Evolutionary conservation across 1,139 yeast genomes (phyloP).

Genomic region (Tardiomyces depauwii): DNA sequence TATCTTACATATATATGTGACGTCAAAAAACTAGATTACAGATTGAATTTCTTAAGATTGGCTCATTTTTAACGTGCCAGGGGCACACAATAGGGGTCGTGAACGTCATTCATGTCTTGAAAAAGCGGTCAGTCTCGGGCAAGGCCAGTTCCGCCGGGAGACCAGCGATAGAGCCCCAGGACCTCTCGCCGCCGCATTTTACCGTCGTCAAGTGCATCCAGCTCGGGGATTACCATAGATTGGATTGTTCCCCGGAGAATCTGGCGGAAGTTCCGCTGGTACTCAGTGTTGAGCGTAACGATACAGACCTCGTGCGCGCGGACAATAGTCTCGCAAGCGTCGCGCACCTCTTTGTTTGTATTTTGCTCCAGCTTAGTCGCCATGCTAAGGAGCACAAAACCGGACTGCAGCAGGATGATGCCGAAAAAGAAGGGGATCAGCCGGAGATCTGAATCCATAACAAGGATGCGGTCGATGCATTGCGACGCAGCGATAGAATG

Average conservation of each 20-base stretch:
- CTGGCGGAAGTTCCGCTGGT: slow-evolving; percentile 22
- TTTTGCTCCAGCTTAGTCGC: slow-evolving; percentile 12
- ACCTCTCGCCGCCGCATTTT: background rate
- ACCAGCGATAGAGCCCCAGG: background rate
- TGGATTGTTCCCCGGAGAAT: slow-evolving; percentile 6
- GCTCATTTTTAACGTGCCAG: too few species aligned
- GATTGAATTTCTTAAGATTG: too few species aligned
- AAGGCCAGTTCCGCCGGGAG: background rate
- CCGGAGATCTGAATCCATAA: slow-evolving; percentile 21
- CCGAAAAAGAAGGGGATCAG: slow-evolving; percentile 26
- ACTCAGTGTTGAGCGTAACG: slow-evolving; percentile 23
- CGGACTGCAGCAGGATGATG: slow-evolving; percentile 22
- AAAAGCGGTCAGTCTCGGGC: background rate
- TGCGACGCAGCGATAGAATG: slow-evolving; percentile 21
- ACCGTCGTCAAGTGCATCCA: background rate
- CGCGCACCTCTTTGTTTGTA: slow-evolving; percentile 11
- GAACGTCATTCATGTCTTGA: too few species aligned
- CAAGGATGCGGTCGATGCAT: slow-evolving; percentile 15
- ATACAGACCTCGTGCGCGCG: slow-evolving; percentile 27
- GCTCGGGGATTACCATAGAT: background rate
- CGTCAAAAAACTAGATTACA: too few species aligned
- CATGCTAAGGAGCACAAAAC: slow-evolving; percentile 13
- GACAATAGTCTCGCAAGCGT: slow-evolving; percentile 22
- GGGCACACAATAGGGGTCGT: too few species aligned
- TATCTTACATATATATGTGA: too few species aligned